Base-by-base conservation (phyloP, 768 basidiomycete genomes). In the Rhodotorula kratochvilovae region DNA sequence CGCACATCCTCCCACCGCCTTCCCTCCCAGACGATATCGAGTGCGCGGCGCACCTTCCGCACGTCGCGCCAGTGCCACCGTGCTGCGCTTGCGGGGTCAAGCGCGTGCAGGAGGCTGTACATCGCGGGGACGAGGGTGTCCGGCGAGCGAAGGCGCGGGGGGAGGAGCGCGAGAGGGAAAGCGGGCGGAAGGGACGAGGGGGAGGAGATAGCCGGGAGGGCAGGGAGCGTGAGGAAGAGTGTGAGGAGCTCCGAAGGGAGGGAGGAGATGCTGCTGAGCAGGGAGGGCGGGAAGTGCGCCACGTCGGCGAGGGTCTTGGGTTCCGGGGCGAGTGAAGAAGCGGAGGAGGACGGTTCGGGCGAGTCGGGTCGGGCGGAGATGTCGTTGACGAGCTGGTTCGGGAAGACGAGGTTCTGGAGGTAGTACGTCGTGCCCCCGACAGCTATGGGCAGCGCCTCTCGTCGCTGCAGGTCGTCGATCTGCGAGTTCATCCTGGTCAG, bases 1-100 rank as follows among this genome's bases (percentile, higher is more conserved):
- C 91, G 84, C 63, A 90, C 87, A 75, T 89, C 91, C 1, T 89
- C 83, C 57, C 81, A 83, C 58, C 82, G 83, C 10, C 88, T 86
- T 1, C 84, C 85, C 66, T 91, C 87, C 81, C 87, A 88, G 67
- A 92, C 87, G 39, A 96, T 87, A 54, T 85, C 83, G 15, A 99
- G 80, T 74, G 85, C 90, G 48, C 93, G 84, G 19, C 90, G 80
- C 12, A 97, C 90, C 80, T 97, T 99, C 43, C 95, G 84, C 0
- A 91, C 88, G 76, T 99, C 96, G 73, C 84, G 85, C 95, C 95
- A 98, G 79, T 99, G 96, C 95, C 95, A 98, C 71, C 93, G 83
- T 42, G 84, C 84, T 1, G 90, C 91, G 56, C 92, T 86, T 0
- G 78, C 75, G 0, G 87, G 87, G 76, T 98, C 96, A 11, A 98